Base-by-base conservation (phyloP, 2,329 filamentous ascomycete genomes). In the Cytospora schulzeri region DNA sequence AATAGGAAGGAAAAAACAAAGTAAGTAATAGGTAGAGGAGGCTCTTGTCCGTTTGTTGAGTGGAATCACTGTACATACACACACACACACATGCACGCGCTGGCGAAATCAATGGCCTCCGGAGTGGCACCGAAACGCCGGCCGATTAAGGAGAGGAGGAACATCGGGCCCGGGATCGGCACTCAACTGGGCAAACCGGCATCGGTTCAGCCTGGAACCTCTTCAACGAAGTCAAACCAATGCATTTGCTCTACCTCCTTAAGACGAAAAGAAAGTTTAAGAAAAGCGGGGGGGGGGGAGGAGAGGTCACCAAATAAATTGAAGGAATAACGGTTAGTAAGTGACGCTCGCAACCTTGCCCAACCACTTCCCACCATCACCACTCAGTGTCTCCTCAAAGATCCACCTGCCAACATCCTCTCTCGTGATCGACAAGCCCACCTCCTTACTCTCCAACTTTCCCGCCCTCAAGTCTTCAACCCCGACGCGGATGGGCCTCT, bases 381-480 rank as follows among this genome's bases (percentile, higher is more conserved):
- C 62, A 31, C 71, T 12, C 4, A 82, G 48, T 29, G 78, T 51
- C 19, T 79, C 77, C 57, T 80, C 71, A 28, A 76, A 80, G 11
- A 83, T 73, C 79, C 81, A 85, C 62, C 69, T 72, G 0, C 82
- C 82, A 3, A 79, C 75, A 65, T 84, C 82, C 65, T 80, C 78
- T 41, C 81, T 71, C 9, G 75, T 77, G 55, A 85, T 82, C 1
- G 73, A 76, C 62, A 83, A 84, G 5, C 83, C 83, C 4, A 82
- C 69, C 3, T 73, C 79, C 41, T 70, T 66, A 0, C 71, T 74
- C 69, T 79, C 76, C 17, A 70, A 57, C 15, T 65, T 67, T 6
- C 71, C 73, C 0, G 53, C 68, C 53, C 70, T 70, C 1, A 72
- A 72, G 50, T 80, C 77, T 66, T 81, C 79, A 2, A 80, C 59